Conservation (phyloP, 257 asterid species). For the Echites panduratus region DNA sequence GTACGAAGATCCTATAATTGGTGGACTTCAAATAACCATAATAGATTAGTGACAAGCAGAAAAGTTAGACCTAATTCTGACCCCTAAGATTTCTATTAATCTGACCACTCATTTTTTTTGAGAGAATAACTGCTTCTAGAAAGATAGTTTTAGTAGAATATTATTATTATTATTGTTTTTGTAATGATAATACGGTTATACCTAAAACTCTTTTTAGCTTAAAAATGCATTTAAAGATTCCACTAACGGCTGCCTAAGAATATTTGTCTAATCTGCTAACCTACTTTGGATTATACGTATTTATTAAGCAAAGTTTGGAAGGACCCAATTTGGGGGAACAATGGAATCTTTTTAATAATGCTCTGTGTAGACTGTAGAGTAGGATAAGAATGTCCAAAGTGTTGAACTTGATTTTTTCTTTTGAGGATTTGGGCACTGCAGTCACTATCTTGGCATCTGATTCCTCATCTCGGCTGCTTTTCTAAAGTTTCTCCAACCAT, state of each 20-base stretch:
- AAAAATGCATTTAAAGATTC: slow-evolving; percentile 21
- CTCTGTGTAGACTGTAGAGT: not conserved
- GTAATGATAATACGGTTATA: not conserved
- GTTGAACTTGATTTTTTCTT: not conserved
- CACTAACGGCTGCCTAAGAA: slow-evolving; percentile 18
- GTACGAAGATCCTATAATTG: not conserved
- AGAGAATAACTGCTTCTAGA: not conserved
- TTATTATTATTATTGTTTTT: not conserved
- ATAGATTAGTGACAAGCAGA: not conserved
- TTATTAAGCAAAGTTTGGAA: slow-evolving; percentile 10
- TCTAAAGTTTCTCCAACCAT: not conserved
- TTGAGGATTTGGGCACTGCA: not conserved
- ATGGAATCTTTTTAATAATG: not conserved
- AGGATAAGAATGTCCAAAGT: not conserved
- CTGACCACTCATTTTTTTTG: not conserved
- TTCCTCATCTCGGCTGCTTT: slow-evolving; percentile 22
- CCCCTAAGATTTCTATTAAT: not conserved
- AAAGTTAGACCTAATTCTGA: not conserved
- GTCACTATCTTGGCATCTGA: slow-evolving; percentile 19
- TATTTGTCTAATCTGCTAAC: not conserved
- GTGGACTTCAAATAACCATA: not conserved
- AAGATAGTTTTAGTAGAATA: slow-evolving; percentile 1
- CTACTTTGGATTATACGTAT: not conserved
- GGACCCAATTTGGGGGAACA: slow-evolving; percentile 4
- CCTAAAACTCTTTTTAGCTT: not conserved